These are phyloP conservation scores for Ceratocystis harringtonii DNA, from an alignment of 2,329 filamentous ascomycete genomes.

Conservation along the genomic window DNA sequence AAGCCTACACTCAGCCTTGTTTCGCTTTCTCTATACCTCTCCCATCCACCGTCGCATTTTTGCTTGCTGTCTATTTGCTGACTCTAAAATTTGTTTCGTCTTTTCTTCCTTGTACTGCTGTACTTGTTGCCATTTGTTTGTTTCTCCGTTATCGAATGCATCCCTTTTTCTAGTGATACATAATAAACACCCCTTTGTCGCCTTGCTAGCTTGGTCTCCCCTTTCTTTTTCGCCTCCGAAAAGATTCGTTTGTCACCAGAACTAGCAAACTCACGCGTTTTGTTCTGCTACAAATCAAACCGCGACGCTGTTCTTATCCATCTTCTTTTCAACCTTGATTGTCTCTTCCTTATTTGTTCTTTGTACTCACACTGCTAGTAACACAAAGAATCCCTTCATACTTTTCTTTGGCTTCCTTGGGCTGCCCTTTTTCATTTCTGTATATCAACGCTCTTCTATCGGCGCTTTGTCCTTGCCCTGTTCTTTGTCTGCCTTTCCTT, in stretches of 20 bases:
- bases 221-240: neutral
- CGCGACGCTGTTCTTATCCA: no score
- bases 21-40: no score
- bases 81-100: neutral
- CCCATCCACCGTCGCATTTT: no score
- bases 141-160: neutral
- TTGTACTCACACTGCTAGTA: neutral
- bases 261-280: no score
- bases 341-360: neutral
- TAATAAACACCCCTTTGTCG: neutral
- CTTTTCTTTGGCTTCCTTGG: neutral
- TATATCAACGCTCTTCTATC: neutral
- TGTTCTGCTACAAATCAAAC: no score
- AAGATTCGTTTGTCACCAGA: no score
- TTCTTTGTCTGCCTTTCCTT: neutral
- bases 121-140: neutral
- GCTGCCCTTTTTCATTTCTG: neutral
- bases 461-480: neutral
- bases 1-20: no score
- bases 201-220: neutral
- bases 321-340: constrained; percentile 1
- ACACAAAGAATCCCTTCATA: neutral
- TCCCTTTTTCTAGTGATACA: neutral
- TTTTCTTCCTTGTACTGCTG: neutral
- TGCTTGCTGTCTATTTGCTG: no score